Percentiles rank a stretch among this genome's conserved stretches.
Evolutionary conservation across 257 asterid genomes (phyloP).

Genomic region (Fraxinus cuspidata): DNA sequence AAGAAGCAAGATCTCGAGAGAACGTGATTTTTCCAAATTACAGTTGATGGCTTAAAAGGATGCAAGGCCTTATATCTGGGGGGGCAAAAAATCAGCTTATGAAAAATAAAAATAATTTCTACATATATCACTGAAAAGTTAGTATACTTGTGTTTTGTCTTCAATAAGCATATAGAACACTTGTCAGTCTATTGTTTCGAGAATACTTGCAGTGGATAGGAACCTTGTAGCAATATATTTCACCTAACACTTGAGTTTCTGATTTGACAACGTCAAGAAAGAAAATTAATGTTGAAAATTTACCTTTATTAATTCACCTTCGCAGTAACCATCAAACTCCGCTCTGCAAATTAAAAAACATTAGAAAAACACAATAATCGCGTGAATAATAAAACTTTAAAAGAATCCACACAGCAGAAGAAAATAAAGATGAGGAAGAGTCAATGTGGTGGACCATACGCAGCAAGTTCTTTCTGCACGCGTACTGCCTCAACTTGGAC

Average conservation of each 20-base stretch:
- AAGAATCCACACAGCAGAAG: background rate
- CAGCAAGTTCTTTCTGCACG: conserved; percentile 94
- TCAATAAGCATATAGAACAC: background rate
- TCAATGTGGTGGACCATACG: conserved; percentile 44
- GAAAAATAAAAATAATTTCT: background rate
- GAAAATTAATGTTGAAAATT: conserved; percentile 12
- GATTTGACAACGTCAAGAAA: background rate
- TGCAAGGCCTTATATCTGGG: background rate
- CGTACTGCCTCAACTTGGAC: conserved; percentile 98
- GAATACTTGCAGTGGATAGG: conserved; percentile 5
- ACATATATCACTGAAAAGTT: background rate
- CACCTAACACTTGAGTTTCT: background rate
- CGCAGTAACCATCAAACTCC: conserved; percentile 95
- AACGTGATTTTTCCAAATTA: background rate
- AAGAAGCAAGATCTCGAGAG: background rate
- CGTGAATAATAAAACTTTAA: background rate
- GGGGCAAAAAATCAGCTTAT: background rate
- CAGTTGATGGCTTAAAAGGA: background rate
- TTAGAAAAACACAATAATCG: conserved; percentile 11
- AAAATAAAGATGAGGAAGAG: conserved; percentile 9
- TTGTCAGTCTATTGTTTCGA: background rate
- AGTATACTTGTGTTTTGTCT: background rate
- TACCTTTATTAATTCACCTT: conserved; percentile 91
- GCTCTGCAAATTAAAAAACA: conserved; percentile 60
- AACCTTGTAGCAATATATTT: background rate